Conservation (phyloP, 192 early-diverging fungal genomes). For the Rhizophlyctis rosea region DNA sequence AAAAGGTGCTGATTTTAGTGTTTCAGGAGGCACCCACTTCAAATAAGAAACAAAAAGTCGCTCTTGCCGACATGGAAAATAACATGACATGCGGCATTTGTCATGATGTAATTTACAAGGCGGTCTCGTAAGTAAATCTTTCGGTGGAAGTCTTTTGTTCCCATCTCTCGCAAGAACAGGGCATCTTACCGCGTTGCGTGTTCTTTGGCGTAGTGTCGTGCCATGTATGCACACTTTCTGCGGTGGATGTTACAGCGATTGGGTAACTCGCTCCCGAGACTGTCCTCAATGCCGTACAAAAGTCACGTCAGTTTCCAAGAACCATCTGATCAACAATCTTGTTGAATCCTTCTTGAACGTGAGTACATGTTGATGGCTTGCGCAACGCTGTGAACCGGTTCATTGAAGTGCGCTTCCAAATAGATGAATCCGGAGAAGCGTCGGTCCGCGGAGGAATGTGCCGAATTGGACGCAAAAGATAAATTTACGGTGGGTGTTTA, state of each 20-base stretch:
- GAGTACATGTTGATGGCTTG: too few species aligned
- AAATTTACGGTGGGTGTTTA: not conserved
- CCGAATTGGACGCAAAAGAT: slow-evolving; percentile 19
- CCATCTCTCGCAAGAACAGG: not conserved
- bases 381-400: too few species aligned
- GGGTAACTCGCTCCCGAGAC: slow-evolving; percentile 5
- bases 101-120: not conserved
- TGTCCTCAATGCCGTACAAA: slow-evolving; percentile 29
- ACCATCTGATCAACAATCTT: slow-evolving; percentile 25
- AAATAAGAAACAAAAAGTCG: not conserved
- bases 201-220: slow-evolving; percentile 19
- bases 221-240: slow-evolving; percentile 39
- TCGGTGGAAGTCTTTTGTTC: slow-evolving; percentile 1
- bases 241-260: slow-evolving; percentile 27
- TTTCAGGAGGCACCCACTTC: not conserved
- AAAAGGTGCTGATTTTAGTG: not conserved
- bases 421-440: slow-evolving; percentile 14
- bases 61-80: slow-evolving; percentile 4
- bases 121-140: too few species aligned
- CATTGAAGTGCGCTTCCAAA: slow-evolving; percentile 5
- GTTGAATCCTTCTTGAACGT: too few species aligned
- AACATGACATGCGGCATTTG: not conserved
- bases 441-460: slow-evolving; percentile 9
- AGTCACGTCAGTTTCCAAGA: slow-evolving; percentile 12
- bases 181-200: not conserved